Conservation (phyloP, 2,329 filamentous ascomycete species). For the Aspergillus hortae region DNA sequence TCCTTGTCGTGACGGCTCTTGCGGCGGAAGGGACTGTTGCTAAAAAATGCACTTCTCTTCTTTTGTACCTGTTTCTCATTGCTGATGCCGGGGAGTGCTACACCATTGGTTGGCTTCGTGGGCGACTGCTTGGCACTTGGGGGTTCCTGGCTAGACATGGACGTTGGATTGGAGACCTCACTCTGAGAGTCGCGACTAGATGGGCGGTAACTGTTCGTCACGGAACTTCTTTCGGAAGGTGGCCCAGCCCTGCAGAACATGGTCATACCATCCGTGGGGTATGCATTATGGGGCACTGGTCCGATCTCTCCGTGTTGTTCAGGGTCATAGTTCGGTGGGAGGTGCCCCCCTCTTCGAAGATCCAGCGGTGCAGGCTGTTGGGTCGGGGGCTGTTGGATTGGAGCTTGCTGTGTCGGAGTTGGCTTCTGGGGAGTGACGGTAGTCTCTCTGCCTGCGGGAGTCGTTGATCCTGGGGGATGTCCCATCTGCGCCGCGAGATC, state of each 20-base stretch:
- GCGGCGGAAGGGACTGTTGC: conserved; percentile 85
- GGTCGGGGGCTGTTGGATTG: conserved; percentile 25
- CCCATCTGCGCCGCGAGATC: conserved; percentile 67
- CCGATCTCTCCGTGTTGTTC: conserved; percentile 64
- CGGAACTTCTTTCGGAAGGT: conserved; percentile 66
- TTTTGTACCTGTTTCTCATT: conserved; percentile 66
- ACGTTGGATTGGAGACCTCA: conserved; percentile 85
- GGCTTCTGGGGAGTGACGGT: conserved; percentile 53
- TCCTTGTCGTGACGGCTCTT: conserved; percentile 81
- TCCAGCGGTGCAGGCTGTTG: conserved; percentile 36
- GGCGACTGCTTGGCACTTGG: conserved; percentile 71
- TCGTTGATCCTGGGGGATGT: conserved; percentile 48
- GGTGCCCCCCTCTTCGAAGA: conserved; percentile 36
- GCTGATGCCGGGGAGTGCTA: conserved; percentile 42
- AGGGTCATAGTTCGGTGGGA: conserved; percentile 47
- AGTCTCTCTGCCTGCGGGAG: conserved; percentile 49
- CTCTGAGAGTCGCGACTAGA: conserved; percentile 85
- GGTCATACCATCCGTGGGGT: conserved; percentile 93
- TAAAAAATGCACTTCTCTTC: conserved; percentile 82
- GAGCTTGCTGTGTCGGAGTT: conserved; percentile 23
- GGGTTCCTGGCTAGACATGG: conserved; percentile 80
- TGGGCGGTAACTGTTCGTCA: conserved; percentile 63
- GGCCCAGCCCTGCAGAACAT: conserved; percentile 84
- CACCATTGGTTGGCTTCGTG: conserved; percentile 53
- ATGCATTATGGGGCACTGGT: conserved; percentile 82